phyloP scores from a whole-genome alignment of 805 yeast genomes.

The Kodamaea jinghongensis region DNA sequence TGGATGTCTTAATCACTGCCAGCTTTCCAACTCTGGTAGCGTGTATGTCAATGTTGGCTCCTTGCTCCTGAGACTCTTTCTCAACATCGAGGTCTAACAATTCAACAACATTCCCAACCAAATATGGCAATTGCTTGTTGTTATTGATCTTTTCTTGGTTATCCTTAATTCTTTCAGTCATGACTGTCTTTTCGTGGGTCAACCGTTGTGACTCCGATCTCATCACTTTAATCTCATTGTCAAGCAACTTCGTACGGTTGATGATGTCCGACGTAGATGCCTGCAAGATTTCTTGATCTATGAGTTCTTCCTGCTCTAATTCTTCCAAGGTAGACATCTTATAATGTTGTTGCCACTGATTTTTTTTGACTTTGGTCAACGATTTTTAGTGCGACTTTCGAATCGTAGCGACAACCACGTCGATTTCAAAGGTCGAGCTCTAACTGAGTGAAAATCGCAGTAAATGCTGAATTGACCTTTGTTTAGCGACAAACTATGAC shows the following conservation, averaged over 20 bases:
- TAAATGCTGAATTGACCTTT: too few species aligned
- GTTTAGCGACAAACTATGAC: too few species aligned
- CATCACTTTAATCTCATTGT: conserved; percentile 94
- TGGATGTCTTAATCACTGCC: conserved; percentile 97
- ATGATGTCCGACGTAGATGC: conserved; percentile 79
- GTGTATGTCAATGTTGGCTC: conserved; percentile 92
- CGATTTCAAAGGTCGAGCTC: too few species aligned
- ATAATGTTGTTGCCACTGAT: neutral
- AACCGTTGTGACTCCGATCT: conserved; percentile 87
- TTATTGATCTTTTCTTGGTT: conserved; percentile 94
- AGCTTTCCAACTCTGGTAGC: conserved; percentile 90
- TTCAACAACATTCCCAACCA: conserved; percentile 96
- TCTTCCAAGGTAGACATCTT: conserved; percentile 84
- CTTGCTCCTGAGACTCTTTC: conserved; percentile 80
- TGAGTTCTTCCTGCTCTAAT: conserved; percentile 60
- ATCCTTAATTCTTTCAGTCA: conserved; percentile 91
- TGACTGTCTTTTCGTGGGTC: conserved; percentile 87
- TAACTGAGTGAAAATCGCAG: too few species aligned
- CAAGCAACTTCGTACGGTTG: conserved; percentile 83
- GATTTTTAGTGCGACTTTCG: too few species aligned
- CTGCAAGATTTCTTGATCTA: conserved; percentile 78
- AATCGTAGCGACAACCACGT: too few species aligned
- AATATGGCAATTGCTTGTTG: conserved; percentile 91
- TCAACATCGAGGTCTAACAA: conserved; percentile 84
- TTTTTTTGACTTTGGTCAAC: neutral